phyloP scores from a whole-genome alignment of 1,284 basidiomycete species.

The Trametes sp. region DNA sequence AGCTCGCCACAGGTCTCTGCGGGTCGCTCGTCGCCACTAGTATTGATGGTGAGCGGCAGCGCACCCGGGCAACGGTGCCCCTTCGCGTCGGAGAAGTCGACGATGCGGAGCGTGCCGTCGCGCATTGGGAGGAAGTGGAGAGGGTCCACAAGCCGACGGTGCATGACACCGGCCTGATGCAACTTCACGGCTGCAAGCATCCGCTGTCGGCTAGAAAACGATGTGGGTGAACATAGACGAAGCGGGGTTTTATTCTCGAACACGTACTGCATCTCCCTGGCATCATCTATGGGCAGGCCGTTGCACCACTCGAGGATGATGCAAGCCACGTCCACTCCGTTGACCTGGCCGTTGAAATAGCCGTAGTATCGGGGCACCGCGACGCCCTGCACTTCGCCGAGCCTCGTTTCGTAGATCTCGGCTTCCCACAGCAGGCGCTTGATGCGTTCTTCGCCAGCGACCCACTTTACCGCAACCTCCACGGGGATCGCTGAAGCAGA shows the following conservation, averaged over 20 bases:
- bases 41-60: slow-evolving; percentile 18
- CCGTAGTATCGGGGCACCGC: slow-evolving; percentile 25
- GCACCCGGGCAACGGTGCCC: slow-evolving; percentile 25
- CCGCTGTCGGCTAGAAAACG: slow-evolving; percentile 25
- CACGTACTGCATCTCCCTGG: slow-evolving; percentile 23
- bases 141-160: slow-evolving; percentile 19
- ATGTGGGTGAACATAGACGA: background rate
- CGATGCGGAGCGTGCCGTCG: slow-evolving; percentile 29
- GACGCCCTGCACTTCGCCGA: slow-evolving; percentile 13
- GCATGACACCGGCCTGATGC: slow-evolving; percentile 24
- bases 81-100: slow-evolving; percentile 28
- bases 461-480: slow-evolving; percentile 27
- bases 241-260: background rate
- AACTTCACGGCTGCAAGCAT: slow-evolving; percentile 23
- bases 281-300: slow-evolving; percentile 9
- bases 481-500: background rate
- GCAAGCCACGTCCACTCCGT: slow-evolving; percentile 18
- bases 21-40: slow-evolving; percentile 17
- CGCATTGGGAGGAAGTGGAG: slow-evolving; percentile 23
- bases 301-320: slow-evolving; percentile 27
- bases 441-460: slow-evolving; percentile 17
- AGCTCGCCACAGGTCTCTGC: slow-evolving; percentile 27
- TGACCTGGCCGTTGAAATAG: slow-evolving; percentile 17
- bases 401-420: slow-evolving; percentile 19
- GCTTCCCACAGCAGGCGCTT: slow-evolving; percentile 15